A percentile compares a stretch with the other conserved stretches of the same genome.
phyloP scores from a whole-genome alignment of 371 early-diverging fungal genomes.

The Dinochytrium kinnereticum region DNA sequence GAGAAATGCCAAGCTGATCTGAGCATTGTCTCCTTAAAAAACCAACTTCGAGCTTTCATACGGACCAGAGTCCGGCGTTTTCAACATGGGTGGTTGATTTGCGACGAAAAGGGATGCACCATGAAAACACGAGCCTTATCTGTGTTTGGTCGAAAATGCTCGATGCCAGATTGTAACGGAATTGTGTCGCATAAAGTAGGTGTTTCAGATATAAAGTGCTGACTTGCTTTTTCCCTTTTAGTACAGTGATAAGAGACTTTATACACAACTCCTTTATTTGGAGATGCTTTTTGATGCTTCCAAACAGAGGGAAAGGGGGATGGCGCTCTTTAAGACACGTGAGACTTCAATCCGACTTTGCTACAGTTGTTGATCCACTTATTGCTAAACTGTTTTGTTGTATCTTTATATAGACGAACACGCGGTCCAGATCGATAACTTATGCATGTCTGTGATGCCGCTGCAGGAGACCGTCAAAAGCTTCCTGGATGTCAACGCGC shows the following conservation, averaged over 20 bases:
- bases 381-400: too few species aligned
- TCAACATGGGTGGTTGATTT: constrained; percentile 72
- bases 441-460: neutral
- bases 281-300: constrained; percentile 62
- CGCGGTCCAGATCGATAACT: constrained; percentile 7
- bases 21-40: constrained; percentile 53
- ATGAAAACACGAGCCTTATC: constrained; percentile 68
- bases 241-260: constrained; percentile 66
- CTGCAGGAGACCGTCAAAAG: constrained; percentile 27
- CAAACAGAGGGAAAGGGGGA: constrained; percentile 15
- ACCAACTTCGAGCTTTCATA: constrained; percentile 70
- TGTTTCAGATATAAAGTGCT: too few species aligned
- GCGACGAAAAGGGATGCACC: constrained; percentile 77
- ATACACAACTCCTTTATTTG: constrained; percentile 70
- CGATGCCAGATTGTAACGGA: constrained; percentile 71
- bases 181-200: constrained; percentile 64
- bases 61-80: constrained; percentile 71
- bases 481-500: constrained; percentile 49
- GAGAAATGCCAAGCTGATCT: constrained; percentile 60
- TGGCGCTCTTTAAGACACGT: constrained; percentile 17
- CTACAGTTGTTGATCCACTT: too few species aligned
- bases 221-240: constrained; percentile 15
- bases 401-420: too few species aligned
- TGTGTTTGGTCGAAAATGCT: constrained; percentile 77
- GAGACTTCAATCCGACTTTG: too few species aligned